Evolutionary conservation across 495 filamentous ascomycete genomes (phyloP).

Genomic region (Thozetella sp.): DNA sequence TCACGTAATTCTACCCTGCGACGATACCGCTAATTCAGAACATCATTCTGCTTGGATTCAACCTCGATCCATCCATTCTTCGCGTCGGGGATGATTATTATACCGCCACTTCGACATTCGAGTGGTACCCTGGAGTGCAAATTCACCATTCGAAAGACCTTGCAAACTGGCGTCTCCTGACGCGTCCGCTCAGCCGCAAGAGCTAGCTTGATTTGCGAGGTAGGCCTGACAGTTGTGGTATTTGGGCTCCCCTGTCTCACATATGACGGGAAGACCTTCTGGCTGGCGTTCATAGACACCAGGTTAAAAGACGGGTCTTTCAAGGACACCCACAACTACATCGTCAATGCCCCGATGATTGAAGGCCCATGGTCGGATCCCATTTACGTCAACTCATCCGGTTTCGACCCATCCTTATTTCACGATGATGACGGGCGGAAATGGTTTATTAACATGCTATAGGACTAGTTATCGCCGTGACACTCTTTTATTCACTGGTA

Average conservation of each 20-base stretch:
- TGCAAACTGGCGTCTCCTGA: constrained; percentile 59
- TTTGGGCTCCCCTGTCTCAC: constrained; percentile 65
- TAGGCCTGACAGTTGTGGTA: constrained; percentile 58
- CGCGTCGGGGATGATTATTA: constrained; percentile 60
- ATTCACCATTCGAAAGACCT: constrained; percentile 61
- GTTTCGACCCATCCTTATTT: constrained; percentile 62
- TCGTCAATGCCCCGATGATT: constrained; percentile 44
- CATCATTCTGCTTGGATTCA: constrained; percentile 65
- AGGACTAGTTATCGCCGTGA: constrained; percentile 53
- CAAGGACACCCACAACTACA: constrained; percentile 59
- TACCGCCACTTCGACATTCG: constrained; percentile 64
- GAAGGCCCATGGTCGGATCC: constrained; percentile 61
- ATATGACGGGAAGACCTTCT: constrained; percentile 60
- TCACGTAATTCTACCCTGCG: no score
- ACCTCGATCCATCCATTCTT: constrained; percentile 62
- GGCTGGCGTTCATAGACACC: constrained; percentile 56
- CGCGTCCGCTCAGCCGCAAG: constrained; percentile 59
- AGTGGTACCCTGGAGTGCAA: constrained; percentile 62
- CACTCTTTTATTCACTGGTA: constrained; percentile 43
- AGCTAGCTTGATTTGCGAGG: constrained; percentile 64
- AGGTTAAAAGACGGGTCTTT: constrained; percentile 58
- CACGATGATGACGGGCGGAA: constrained; percentile 58
- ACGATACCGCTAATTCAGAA: constrained; percentile 51
- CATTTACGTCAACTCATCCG: constrained; percentile 51
- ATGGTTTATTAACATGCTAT: constrained; percentile 57